Evolutionary conservation across 352 stramenopile species (phyloP), one percentile per base, ranked within the genome.

Genomic region (Globisporangium mamillatum): DNA sequence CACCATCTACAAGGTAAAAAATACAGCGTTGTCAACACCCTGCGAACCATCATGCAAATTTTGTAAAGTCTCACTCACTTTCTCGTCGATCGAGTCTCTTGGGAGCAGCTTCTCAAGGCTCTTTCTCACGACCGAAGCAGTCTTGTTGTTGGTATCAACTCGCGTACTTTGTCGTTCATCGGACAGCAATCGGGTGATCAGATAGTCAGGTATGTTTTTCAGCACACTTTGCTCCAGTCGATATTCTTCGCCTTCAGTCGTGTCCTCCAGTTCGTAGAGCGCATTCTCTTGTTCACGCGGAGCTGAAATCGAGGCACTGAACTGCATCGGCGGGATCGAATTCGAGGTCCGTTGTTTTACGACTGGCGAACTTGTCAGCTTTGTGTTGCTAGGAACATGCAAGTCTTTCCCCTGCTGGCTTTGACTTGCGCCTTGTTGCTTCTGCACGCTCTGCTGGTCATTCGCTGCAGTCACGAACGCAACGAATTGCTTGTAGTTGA

Each of bases 401-500:
- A n/a, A 1, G 4, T 22, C 16, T 64, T 16, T 22, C 20, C 25
- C 38, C 10, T 50, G 67, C 20, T 54, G 62, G 1, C 14, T 14
- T 63, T 57, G 34, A 0, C 10, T 14, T 63, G 63, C 60, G 67
- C 58, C 55, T 52, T 76, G 55, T 46, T 34, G 76, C 36, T 82
- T 71, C 25, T 76, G 66, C 27, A 44, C 12, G 22, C 29, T 24
- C 10, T 61, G 56, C 27, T 32, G 56, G 29, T 84, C 73, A 29
- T 81, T 74, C 6, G 82, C 85, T 50, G 81, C 78, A 0, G 82
- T 88, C 29, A 90, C 74, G 62, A 93, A 92, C 4, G 83, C 85
- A 24, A 84, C 75, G 55, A 93, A 93, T 62, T 91, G 81, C 59
- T 88, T 90, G 71, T 86, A 93, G 68, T 75, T 92, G 55, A 93